Percentiles rank a stretch among this genome's conserved stretches.
Evolutionary conservation across 2,329 filamentous ascomycete species (phyloP).

Genomic region (Xylaria sp.): DNA sequence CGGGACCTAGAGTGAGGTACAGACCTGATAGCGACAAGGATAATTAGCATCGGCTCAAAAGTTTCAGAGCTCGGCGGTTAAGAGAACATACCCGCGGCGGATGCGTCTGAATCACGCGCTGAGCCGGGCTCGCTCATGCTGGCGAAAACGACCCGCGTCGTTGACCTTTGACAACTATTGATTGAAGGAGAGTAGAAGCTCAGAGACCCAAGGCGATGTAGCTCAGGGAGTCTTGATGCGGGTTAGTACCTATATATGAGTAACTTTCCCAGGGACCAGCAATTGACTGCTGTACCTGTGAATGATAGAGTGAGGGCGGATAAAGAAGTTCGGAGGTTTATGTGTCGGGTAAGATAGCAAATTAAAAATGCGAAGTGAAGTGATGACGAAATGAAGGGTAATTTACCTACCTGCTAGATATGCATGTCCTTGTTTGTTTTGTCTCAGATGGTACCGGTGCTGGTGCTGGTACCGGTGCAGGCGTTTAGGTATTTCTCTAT

Average conservation of each 20-base stretch:
- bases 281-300: not conserved
- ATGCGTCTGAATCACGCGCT: constrained; percentile 33
- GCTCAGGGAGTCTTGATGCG: not conserved
- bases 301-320: not conserved
- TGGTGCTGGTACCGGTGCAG: not conserved
- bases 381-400: constrained; percentile 15
- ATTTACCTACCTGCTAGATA: constrained; percentile 10
- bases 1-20: constrained; percentile 56
- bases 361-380: not conserved
- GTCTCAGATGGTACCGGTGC: constrained; percentile 5
- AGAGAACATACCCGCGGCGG: constrained; percentile 42
- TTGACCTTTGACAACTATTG: constrained; percentile 18
- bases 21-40: constrained; percentile 48
- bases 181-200: not conserved
- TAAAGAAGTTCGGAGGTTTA: not conserved
- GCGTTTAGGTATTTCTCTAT: not conserved
- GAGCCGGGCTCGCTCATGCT: constrained; percentile 40
- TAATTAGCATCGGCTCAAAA: constrained; percentile 28
- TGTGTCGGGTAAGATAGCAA: not conserved
- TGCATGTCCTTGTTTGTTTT: constrained; percentile 10
- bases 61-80: not conserved
- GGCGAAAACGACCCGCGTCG: constrained; percentile 9
- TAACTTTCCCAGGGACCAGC: not conserved
- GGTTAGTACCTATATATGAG: constrained; percentile 7
- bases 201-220: not conserved